Evolutionary conservation across 139 green algal species (phyloP).

Genomic region (Nannochloris sp.): DNA sequence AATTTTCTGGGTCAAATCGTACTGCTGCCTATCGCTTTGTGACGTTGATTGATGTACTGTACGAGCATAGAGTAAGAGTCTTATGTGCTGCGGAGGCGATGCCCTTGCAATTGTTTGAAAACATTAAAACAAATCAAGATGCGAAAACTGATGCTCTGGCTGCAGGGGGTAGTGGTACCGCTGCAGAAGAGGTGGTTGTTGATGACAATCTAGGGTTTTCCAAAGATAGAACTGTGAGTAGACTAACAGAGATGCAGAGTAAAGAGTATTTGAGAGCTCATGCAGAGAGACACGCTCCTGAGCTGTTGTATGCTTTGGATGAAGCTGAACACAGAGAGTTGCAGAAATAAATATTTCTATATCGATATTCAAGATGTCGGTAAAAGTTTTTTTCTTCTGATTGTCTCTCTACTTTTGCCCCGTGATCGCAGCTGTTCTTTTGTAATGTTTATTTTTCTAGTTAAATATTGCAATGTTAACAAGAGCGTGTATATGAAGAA

Average conservation of each 20-base stretch:
- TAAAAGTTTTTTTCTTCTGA: not conserved
- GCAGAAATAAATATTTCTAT: not conserved
- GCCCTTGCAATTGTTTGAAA: conserved; percentile 77
- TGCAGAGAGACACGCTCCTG: conserved; percentile 59
- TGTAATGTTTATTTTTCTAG: not conserved
- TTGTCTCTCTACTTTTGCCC: not conserved
- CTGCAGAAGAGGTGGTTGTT: conserved; percentile 33
- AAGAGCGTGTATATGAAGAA: too few species aligned
- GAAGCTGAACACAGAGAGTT: conserved; percentile 35
- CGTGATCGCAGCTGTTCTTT: not conserved
- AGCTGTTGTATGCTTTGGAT: conserved; percentile 61
- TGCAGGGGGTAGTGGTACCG: not conserved
- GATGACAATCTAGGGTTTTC: conserved; percentile 91
- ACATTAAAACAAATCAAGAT: conserved; percentile 67
- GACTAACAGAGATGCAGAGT: conserved; percentile 89
- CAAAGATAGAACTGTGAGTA: conserved; percentile 84
- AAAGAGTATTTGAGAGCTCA: conserved; percentile 72
- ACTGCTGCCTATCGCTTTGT: conserved; percentile 82
- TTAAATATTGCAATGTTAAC: too few species aligned
- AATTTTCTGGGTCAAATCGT: conserved; percentile 56
- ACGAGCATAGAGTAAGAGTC: conserved; percentile 80
- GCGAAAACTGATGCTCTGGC: not conserved
- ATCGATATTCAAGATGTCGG: not conserved
- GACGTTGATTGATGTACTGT: conserved; percentile 89
- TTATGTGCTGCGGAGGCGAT: conserved; percentile 68